A percentile compares a stretch with the other conserved stretches of the same genome.
Evolutionary conservation across 768 basidiomycete species (phyloP).

Genomic region (Trametes punicea): DNA sequence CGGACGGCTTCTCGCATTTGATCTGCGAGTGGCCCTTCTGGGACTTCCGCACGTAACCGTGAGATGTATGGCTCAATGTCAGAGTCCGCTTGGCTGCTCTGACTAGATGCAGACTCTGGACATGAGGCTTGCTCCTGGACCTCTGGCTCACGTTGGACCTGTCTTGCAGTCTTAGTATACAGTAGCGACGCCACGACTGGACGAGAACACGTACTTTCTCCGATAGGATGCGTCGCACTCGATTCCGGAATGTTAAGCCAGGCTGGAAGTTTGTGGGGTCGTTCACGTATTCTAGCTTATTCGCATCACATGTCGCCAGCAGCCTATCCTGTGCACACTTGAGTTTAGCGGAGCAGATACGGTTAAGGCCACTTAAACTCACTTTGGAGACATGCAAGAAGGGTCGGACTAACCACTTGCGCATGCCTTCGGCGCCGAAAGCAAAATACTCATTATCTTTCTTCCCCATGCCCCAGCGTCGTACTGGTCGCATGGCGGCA

Average conservation of each 20-base stretch:
- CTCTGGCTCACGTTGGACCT: background rate
- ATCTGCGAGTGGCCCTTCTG: background rate
- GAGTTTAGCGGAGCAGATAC: background rate
- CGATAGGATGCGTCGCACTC: constrained; percentile 51
- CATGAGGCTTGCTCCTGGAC: background rate
- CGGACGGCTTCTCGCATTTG: constrained; percentile 13
- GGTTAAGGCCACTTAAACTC: background rate
- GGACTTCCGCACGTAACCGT: constrained; percentile 1
- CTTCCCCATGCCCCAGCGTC: constrained; percentile 79
- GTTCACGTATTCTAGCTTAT: constrained; percentile 56
- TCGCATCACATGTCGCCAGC: constrained; percentile 69
- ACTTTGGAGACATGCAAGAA: constrained; percentile 71
- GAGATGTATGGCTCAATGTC: background rate
- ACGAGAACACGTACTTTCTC: constrained; percentile 12
- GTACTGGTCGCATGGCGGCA: constrained; percentile 61
- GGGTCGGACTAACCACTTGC: constrained; percentile 69
- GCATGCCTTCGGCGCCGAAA: constrained; percentile 56
- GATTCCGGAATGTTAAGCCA: constrained; percentile 66
- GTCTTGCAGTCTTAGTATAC: too few species aligned
- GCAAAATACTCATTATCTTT: constrained; percentile 29
- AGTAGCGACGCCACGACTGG: background rate
- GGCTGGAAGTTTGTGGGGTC: constrained; percentile 79
- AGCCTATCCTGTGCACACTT: constrained; percentile 59
- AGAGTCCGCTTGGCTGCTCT: background rate
- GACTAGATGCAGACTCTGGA: background rate